Evolutionary conservation across 2,329 filamentous ascomycete genomes (phyloP), one percentile per base, ranked within the genome.

Genomic region (Penicillium sp.): DNA sequence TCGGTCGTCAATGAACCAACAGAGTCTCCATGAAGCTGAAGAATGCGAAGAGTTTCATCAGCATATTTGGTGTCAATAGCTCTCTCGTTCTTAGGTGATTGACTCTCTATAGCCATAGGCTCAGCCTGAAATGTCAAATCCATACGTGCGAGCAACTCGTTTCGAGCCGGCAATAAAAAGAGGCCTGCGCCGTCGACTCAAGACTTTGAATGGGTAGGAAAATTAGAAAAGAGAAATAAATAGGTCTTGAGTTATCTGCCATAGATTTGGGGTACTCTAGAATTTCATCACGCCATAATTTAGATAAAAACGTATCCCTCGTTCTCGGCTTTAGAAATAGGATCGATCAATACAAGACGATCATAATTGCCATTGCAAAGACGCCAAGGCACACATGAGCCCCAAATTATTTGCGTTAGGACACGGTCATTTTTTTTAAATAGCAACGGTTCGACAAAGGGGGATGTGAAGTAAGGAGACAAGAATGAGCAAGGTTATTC

Each of bases 41-140:
- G 53, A 4, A 71, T 48, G 0, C 61, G 59, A 7, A 71, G 50
- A 1, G 68, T 71, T n/a, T 64, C 66, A 49, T 71, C 68, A 15
- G 68, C 68, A 45, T 67, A 64, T 31, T 42, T 42, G 7, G 26
- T 42, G 2, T 21, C 12, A 8, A 42, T 21, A 15, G 39, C 17
- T 8, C 8, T 42, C 17, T 42, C 17, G 2, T 31, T 42, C 7
- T 29, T 31, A 31, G 2, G 7, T 19, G 39, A 29, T 6, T 5
- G 39, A 31, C 7, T 42, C 17, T 42, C 39, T 1, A 5, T 31
- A 7, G 12, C 17, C 12, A 26, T 42, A 6, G 17, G 17, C 39
- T 42, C 39, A 8, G 19, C 12, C 26, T 42, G 31, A 7, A 21
- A 21, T 26, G 26, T 17, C 39, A 31, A 31, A 21, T 31, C 17